Percentiles rank a stretch among this genome's conserved stretches.
phyloP scores from a whole-genome alignment of 2,329 filamentous ascomycete genomes.

The Chalaropsis ovoidea region DNA sequence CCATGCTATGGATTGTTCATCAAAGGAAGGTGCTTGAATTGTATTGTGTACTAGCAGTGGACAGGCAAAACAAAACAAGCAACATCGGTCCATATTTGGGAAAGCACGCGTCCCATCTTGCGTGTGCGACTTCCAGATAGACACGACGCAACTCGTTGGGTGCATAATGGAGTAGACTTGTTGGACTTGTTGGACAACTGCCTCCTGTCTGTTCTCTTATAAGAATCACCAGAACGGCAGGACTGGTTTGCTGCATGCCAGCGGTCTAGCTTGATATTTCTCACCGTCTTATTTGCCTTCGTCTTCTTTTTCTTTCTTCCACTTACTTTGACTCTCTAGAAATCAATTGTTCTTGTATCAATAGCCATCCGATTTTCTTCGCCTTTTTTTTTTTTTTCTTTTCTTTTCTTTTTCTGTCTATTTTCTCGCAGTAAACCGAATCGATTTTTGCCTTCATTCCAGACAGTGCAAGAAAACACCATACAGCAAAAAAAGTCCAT shows the following conservation, averaged over 20 bases:
- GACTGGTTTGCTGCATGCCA: constrained; percentile 10
- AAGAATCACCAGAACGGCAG: constrained; percentile 7
- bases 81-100: neutral
- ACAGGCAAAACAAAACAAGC: neutral
- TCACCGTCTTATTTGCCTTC: constrained; percentile 8
- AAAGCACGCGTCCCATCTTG: neutral
- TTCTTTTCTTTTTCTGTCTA: neutral
- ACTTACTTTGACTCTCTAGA: neutral
- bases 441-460: constrained; percentile 6
- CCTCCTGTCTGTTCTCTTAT: neutral
- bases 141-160: no score
- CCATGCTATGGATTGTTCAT: no score
- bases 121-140: no score
- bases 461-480: neutral
- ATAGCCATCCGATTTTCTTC: neutral
- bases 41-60: neutral
- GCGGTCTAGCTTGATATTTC: neutral
- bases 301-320: neutral
- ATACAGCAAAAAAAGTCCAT: constrained; percentile 17
- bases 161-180: neutral
- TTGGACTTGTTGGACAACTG: neutral
- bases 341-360: neutral
- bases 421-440: constrained; percentile 1
- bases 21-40: neutral
- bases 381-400: neutral